phyloP scores from a whole-genome alignment of 495 filamentous ascomycete genomes.

The Lindgomyces ingoldianus region DNA sequence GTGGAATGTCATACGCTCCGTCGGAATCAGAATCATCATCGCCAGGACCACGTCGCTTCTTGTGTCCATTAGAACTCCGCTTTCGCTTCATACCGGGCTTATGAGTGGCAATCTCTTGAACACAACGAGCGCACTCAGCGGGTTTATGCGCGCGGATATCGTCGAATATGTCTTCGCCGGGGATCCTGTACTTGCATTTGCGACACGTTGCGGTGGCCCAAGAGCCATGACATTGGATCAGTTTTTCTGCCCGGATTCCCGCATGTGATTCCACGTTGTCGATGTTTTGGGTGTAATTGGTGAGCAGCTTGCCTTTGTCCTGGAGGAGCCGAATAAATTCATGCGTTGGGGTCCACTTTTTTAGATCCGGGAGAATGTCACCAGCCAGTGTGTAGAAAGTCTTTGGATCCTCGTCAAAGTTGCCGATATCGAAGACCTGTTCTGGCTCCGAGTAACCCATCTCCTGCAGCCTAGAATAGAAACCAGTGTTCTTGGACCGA shows the following conservation, averaged over 20 bases:
- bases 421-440: slow-evolving; percentile 87
- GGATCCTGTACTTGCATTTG: slow-evolving; percentile 75
- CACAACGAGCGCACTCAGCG: slow-evolving; percentile 63
- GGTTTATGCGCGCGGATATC: slow-evolving; percentile 76
- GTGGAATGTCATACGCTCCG: slow-evolving; percentile 66
- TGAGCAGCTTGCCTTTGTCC: slow-evolving; percentile 83
- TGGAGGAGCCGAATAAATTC: slow-evolving; percentile 95
- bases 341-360: slow-evolving; percentile 84
- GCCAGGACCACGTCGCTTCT: slow-evolving; percentile 43
- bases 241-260: slow-evolving; percentile 77
- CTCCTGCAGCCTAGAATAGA: slow-evolving; percentile 80
- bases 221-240: slow-evolving; percentile 94
- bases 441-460: slow-evolving; percentile 81
- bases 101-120: slow-evolving; percentile 50
- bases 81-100: slow-evolving; percentile 69
- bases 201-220: slow-evolving; percentile 91
- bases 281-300: slow-evolving; percentile 98
- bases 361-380: slow-evolving; percentile 78
- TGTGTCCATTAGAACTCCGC: slow-evolving; percentile 62
- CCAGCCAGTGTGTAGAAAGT: slow-evolving; percentile 92
- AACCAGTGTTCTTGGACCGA: slow-evolving; percentile 65
- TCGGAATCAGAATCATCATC: slow-evolving; percentile 73
- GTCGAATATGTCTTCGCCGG: slow-evolving; percentile 72
- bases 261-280: slow-evolving; percentile 93
- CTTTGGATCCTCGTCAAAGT: slow-evolving; percentile 75